These are phyloP conservation scores for Tanacetum coccineum DNA, from an alignment of 129 eudicot species.

Conservation along the genomic window DNA sequence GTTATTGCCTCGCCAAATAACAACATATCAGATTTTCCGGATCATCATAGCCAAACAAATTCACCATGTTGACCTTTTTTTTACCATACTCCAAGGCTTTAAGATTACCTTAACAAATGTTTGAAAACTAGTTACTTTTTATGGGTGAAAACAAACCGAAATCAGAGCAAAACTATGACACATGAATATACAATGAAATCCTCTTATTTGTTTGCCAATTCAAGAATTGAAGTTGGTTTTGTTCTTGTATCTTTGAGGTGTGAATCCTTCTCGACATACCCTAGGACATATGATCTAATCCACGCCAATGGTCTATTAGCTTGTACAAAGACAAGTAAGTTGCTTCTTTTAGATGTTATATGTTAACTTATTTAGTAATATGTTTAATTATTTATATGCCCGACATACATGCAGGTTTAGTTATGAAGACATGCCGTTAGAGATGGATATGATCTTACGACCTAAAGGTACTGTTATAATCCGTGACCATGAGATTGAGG, in stretches of 20 bases:
- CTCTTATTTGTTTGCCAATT: conserved; percentile 2
- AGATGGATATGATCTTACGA: conserved; percentile 73
- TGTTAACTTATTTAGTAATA: not conserved
- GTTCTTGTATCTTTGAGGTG: conserved; percentile 37
- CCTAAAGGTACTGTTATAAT: conserved; percentile 76
- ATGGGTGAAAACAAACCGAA: not conserved
- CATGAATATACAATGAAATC: not conserved
- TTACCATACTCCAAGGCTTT: no score
- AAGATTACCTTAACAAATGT: no score
- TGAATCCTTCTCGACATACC: conserved; percentile 64
- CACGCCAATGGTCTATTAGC: conserved; percentile 50
- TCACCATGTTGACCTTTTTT: not conserved
- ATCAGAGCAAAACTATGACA: not conserved
- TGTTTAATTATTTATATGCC: not conserved
- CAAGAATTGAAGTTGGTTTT: not conserved
- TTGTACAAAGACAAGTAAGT: conserved; percentile 59
- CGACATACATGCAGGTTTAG: conserved; percentile 19
- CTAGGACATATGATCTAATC: conserved; percentile 57
- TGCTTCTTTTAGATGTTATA: not conserved
- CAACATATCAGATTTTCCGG: no score
- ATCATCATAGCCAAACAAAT: no score
- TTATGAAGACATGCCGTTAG: conserved; percentile 57
- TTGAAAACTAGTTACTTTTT: not conserved
- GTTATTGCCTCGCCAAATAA: no score
- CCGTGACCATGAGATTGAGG: conserved; percentile 49